Base-by-base conservation (phyloP, 2,329 filamentous ascomycete species). In the Scytalidium lignicola region DNA sequence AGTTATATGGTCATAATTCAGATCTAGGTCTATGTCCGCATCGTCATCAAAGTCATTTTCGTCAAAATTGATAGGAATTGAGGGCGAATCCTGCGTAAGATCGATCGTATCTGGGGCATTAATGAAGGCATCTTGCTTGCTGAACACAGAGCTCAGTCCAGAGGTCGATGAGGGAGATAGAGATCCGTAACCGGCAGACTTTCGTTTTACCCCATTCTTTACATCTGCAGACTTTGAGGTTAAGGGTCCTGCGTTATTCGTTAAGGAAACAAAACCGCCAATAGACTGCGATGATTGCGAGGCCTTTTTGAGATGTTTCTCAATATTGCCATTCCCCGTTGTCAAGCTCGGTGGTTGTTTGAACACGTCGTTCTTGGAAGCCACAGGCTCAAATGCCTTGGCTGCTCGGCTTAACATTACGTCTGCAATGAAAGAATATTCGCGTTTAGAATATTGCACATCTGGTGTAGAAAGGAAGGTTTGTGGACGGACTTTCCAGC, bases 1-100 rank as follows among this genome's bases (percentile, higher is more conserved):
- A 44, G 55, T 43, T 53, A 58, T 59, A 41, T 58, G 47, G 13
- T 58, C 51, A 43, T 57, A 62, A 15, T 87, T 76, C 46, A 83
- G 78, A 54, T 90, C 79, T 18, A 87, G 67, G 53, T 88, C 87
- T 20, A 95, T 73, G 48, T 90, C 80, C 18, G 85, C 78, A 58
- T 96, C 90, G 62, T 92, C 88, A 59, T 90, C 89, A 57, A 95
- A 93, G 62, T 96, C 91, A 58, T 92, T 84, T 54, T 90, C 87
- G 51, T 83, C 80, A 54, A 90, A 87, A 52, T 78, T 80, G 9
- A 86, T 51, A 23, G 47, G 29, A 28, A 53, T 26, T 20, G 53
- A 50, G 15, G 17, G 37, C 13, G 28, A 17, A 12, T 57, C 53
- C 40, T 64, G 61, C 1, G 65, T 67, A 23, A 73, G 59, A 45